These are phyloP conservation scores for Trichoderma gracile DNA, from an alignment of 2,329 filamentous ascomycete species.

Conservation along the genomic window DNA sequence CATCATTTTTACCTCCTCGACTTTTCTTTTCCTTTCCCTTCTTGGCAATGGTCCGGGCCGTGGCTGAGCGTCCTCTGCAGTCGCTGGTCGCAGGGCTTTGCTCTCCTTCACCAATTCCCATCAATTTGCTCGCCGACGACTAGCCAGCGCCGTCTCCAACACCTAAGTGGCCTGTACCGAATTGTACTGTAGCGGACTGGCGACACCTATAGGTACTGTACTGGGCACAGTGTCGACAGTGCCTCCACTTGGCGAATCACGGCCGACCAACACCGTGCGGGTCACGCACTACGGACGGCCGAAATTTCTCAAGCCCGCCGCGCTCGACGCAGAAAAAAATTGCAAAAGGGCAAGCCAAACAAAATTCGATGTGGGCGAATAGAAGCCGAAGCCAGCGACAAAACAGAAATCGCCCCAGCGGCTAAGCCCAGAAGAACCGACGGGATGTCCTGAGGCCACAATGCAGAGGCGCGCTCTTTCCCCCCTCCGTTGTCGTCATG, in stretches of 20 bases:
- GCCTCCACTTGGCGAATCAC: background rate
- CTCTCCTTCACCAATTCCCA: background rate
- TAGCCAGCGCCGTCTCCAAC: background rate
- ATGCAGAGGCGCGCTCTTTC: no score
- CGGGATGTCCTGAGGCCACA: no score
- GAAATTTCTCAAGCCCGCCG: conserved; percentile 11
- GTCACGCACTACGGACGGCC: background rate
- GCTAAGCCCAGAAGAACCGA: conserved; percentile 1
- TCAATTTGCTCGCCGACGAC: background rate
- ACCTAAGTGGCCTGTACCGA: background rate
- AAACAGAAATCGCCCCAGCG: background rate
- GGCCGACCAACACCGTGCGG: conserved; percentile 4
- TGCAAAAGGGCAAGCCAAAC: background rate
- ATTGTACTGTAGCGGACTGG: conserved; percentile 12
- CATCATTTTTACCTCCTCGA: background rate
- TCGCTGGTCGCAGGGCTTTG: conserved; percentile 1
- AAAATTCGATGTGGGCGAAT: background rate
- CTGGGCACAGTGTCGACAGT: background rate
- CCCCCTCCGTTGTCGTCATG: conserved; percentile 17
- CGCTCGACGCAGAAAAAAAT: conserved; percentile 17
- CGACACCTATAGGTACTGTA: background rate
- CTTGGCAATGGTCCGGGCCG: background rate
- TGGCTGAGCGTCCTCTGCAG: conserved; percentile 11
- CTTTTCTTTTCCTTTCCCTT: background rate
- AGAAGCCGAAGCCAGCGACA: conserved; percentile 6